Base-by-base conservation (phyloP, 2,329 filamentous ascomycete genomes). In the Arthrobotrys entomopaga region DNA sequence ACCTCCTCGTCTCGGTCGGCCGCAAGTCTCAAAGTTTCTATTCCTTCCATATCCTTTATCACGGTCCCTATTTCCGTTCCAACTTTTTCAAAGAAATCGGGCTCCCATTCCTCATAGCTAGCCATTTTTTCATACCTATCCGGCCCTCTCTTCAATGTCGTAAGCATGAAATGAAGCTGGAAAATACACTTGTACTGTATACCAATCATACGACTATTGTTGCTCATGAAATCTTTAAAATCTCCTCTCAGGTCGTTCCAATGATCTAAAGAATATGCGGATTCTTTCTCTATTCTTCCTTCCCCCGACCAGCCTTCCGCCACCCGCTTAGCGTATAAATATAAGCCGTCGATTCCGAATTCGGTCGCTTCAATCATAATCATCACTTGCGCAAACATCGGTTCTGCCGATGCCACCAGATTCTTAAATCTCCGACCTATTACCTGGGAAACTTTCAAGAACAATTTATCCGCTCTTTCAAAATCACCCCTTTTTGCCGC, bases 1-100 rank as follows among this genome's bases (percentile, higher is more conserved):
- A 4, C 13, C 5, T 15, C 10, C 11, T 19, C 42, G 11, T 50
- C 54, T 7, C 6, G 34, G 19, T 70, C 65, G 1, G 40, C 49
- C 8, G 42, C 58, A 34, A 53, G 48, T 19, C 58, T 63, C 19
- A 70, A 46, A 3, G 42, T 13, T 19, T 58, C 65, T 8, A 70
- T 8, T 1, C 42, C 58, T 15, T 52, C n/a, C 26, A 70, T 70
- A 22, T 70, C 52, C 3, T n/a, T 29, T 13, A 22, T 29, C 6
- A 50, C 40, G 5, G n/a, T 16, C 7, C 40, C 13, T 3, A 57
- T 20, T n/a, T 50, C 42, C 0, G 34, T 15, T 24, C 24, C n/a
- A 24, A 20, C 11, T 19, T 15, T 15, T n/a, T 48, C n/a, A 3
- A n/a, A 19, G 15, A 61, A 49, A 6, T 26, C 16, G 0, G 8